A percentile compares a stretch with the other conserved stretches of the same genome.
phyloP scores from a whole-genome alignment of 78 protist species.

The Dictyostelium capitatum region DNA sequence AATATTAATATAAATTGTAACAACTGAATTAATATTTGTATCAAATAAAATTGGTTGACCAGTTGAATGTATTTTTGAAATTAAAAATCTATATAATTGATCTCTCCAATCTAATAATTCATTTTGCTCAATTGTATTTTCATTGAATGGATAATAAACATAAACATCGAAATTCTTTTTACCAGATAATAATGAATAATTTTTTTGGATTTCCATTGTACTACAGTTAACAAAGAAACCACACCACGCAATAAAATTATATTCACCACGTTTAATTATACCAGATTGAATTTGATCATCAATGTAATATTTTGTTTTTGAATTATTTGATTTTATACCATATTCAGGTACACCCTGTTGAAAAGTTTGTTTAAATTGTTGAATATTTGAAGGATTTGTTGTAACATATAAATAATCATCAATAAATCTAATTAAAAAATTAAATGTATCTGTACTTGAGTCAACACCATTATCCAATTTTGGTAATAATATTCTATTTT shows the following conservation, averaged over 20 bases:
- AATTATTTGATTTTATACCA: neutral
- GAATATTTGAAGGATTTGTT: neutral
- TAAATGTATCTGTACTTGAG: neutral
- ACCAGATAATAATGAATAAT: conserved; percentile 13
- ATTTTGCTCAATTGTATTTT: no score
- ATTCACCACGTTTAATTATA: neutral
- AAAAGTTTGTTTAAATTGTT: neutral
- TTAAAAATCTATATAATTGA: neutral
- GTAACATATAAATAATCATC: conserved; percentile 43
- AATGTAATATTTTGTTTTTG: neutral
- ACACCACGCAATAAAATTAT: conserved; percentile 35
- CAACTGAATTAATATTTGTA: neutral
- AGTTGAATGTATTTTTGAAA: neutral
- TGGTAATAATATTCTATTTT: neutral
- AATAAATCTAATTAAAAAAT: conserved; percentile 22
- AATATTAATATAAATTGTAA: neutral
- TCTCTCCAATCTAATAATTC: neutral
- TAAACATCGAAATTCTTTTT: neutral
- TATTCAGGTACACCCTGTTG: neutral
- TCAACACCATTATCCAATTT: neutral
- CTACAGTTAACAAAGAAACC: conserved; percentile 16
- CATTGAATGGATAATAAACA: neutral
- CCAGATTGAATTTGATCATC: neutral
- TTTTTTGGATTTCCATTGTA: conserved; percentile 34
- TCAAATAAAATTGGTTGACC: neutral